Base-by-base conservation (phyloP, 306 rosid genomes). In the Benincasa hispida region DNA sequence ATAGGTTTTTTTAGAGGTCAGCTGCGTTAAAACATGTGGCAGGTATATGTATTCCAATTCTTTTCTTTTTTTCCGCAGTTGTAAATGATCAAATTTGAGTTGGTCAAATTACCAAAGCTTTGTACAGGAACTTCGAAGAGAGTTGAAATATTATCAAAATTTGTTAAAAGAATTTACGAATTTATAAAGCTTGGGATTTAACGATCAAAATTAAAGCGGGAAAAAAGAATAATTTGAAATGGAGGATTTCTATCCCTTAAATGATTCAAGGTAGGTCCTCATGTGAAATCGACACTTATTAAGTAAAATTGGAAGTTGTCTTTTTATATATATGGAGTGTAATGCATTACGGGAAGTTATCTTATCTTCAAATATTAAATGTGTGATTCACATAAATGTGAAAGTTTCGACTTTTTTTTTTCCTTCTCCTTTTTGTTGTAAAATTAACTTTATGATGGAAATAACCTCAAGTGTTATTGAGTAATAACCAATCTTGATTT, bases 11-110 rank as follows among this genome's bases (percentile, higher is more conserved):
- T n/a, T 72, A 72, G 76, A 47, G 60, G 41, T 72, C 22, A 45
- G 55, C 35, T 45, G 75, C 75, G 75, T 42, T 14, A 2, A 47
- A 72, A 15, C 41, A 48, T 50, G 25, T 68, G 42, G 42, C 59
- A 18, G 27, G 55, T 50, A 55, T 50, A 48, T 72, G 59, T 72
- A 72, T 72, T 72, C 76, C 35, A 8, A 35, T 65, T 65, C 72
- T 24, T 47, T 47, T 47, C 22, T 18, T 28, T 30, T 50, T 1
- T 50, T 9, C 37, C 27, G 56, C 76, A 17, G 59, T 72, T 72
- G 76, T 70, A 25, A 70, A 70, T 70, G 76, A 45, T 45, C 57
- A 22, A 68, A 41, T 68, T 68, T 22, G 74, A 68, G 74, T 67
- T 67, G 57, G 75, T 69, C 76, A 8, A 17, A 12, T 45, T 70